A percentile compares a stretch with the other conserved stretches of the same genome.
phyloP scores from a whole-genome alignment of 345 rosid species.

The Iberis pinnata region DNA sequence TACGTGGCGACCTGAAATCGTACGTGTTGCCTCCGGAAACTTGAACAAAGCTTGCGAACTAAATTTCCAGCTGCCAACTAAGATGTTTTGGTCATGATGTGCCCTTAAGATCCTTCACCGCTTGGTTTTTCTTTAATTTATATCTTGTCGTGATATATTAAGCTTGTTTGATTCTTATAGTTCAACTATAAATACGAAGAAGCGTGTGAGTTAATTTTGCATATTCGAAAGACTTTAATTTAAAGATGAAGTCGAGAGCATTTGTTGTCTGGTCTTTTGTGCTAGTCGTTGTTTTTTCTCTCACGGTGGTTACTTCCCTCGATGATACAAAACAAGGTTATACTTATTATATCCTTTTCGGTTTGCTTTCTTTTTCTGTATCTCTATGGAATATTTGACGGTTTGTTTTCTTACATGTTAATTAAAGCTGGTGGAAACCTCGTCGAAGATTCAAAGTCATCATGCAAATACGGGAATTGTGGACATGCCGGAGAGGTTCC shows the following conservation, averaged over 20 bases:
- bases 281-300: constrained; percentile 12
- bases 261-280: constrained; percentile 24
- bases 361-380: not conserved
- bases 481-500: constrained; percentile 10
- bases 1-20: constrained; percentile 25
- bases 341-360: not conserved
- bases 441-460: constrained; percentile 13
- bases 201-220: not conserved
- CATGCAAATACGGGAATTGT: constrained; percentile 18
- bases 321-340: constrained; percentile 25
- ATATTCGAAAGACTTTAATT: not conserved
- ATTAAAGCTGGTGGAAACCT: constrained; percentile 13
- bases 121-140: constrained; percentile 2
- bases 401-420: not conserved
- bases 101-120: constrained; percentile 15
- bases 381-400: not conserved
- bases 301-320: constrained; percentile 19
- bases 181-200: constrained; percentile 13
- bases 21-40: constrained; percentile 26
- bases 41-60: not conserved
- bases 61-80: constrained; percentile 19
- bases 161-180: not conserved
- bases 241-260: constrained; percentile 22
- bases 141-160: not conserved
- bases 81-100: constrained; percentile 20